Evolutionary conservation across 2,329 filamentous ascomycete genomes (phyloP).

Genomic region (Penicillium sp.): DNA sequence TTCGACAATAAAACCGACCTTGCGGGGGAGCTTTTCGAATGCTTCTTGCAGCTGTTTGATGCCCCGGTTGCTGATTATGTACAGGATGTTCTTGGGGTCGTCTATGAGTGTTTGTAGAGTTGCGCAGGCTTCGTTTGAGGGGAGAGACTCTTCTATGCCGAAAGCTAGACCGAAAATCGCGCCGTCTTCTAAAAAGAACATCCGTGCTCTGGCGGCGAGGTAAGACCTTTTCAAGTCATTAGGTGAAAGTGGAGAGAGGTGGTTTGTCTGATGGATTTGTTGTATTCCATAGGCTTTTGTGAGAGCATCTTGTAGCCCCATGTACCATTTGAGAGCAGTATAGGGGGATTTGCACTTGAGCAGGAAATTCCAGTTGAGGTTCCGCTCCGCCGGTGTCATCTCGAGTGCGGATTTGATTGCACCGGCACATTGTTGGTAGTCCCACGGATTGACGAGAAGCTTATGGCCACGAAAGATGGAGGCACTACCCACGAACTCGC

Average conservation of each 20-base stretch:
- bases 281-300: constrained; percentile 75
- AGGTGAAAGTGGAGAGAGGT: constrained; percentile 75
- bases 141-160: constrained; percentile 62
- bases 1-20: constrained; percentile 83
- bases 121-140: constrained; percentile 72
- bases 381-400: constrained; percentile 73
- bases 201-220: constrained; percentile 59
- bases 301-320: constrained; percentile 65
- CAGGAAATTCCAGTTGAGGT: constrained; percentile 69
- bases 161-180: constrained; percentile 70
- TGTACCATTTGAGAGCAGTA: constrained; percentile 80
- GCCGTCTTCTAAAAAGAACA: constrained; percentile 90
- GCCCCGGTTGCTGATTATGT: constrained; percentile 82
- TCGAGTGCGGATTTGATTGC: constrained; percentile 79
- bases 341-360: constrained; percentile 70
- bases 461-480: constrained; percentile 77
- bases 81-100: constrained; percentile 78
- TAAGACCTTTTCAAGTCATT: constrained; percentile 64
- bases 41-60: constrained; percentile 77
- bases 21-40: constrained; percentile 66
- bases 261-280: constrained; percentile 72
- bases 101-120: constrained; percentile 72
- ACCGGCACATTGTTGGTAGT: constrained; percentile 80
- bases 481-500: constrained; percentile 89
- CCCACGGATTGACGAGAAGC: constrained; percentile 89